A percentile compares a stretch with the other conserved stretches of the same genome.
These are phyloP conservation scores for Quercus rubra DNA, from an alignment of 306 rosid genomes.

Conservation along the genomic window DNA sequence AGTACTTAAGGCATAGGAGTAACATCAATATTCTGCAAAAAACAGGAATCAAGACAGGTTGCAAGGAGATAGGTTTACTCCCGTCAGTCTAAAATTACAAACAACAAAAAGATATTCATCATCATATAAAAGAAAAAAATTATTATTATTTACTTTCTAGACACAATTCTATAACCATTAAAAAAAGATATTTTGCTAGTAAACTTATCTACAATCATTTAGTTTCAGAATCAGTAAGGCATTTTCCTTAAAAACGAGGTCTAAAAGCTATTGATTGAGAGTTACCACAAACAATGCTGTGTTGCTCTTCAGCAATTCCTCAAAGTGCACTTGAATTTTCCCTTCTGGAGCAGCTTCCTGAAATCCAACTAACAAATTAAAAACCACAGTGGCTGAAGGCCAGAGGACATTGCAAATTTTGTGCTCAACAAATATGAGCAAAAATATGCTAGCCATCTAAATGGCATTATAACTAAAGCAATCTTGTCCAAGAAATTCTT, in stretches of 20 bases:
- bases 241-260: background rate
- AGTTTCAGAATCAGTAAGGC: background rate
- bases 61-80: background rate
- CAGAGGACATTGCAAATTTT: constrained; percentile 2
- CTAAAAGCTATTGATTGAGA: constrained; percentile 13
- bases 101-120: background rate
- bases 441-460: constrained; percentile 1
- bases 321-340: constrained; percentile 89
- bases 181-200: background rate
- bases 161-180: background rate
- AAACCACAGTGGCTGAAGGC: constrained; percentile 11
- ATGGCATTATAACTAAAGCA: background rate
- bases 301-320: constrained; percentile 91
- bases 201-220: background rate
- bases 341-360: constrained; percentile 97
- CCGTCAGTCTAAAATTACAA: background rate
- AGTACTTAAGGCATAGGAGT: background rate
- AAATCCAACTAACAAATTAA: constrained; percentile 21
- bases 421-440: background rate
- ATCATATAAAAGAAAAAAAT: background rate
- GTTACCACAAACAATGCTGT: constrained; percentile 90
- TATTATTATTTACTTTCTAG: background rate
- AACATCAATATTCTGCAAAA: background rate
- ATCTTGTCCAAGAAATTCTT: constrained; percentile 8
- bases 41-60: background rate